Conservation (phyloP, 768 basidiomycete genomes). For the Boletellus ananiceps region DNA sequence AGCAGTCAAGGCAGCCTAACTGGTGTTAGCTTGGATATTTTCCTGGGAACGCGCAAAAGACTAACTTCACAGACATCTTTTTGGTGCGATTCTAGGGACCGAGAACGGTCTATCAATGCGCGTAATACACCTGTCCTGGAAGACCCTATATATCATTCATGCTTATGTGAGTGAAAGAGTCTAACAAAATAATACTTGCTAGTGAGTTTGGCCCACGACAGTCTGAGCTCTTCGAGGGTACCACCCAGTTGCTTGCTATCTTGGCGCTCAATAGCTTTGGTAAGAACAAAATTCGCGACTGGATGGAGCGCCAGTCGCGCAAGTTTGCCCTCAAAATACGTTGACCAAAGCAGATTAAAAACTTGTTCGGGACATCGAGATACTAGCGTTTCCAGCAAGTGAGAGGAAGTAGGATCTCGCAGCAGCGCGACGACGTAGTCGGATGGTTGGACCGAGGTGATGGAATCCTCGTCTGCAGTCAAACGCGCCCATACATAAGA, state of each 20-base stretch:
- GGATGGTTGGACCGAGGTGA: slow-evolving; percentile 45
- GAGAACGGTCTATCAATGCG: slow-evolving; percentile 67
- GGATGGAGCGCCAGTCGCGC: slow-evolving; percentile 76
- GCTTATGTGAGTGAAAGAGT: background rate
- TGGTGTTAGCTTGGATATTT: slow-evolving; percentile 5
- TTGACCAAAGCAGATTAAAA: slow-evolving; percentile 68
- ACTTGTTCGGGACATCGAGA: slow-evolving; percentile 52
- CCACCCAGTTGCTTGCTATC: slow-evolving; percentile 50
- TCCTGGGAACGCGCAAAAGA: background rate
- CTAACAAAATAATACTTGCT: slow-evolving; percentile 44
- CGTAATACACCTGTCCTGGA: slow-evolving; percentile 75
- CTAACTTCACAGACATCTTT: slow-evolving; percentile 55
- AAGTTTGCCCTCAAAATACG: slow-evolving; percentile 75
- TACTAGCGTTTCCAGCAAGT: slow-evolving; percentile 81
- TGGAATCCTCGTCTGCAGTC: slow-evolving; percentile 37
- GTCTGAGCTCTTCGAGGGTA: slow-evolving; percentile 56
- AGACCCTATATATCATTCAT: slow-evolving; percentile 40
- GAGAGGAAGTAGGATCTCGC: slow-evolving; percentile 83
- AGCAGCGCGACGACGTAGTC: slow-evolving; percentile 82
- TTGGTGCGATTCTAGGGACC: slow-evolving; percentile 43
- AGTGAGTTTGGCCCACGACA: slow-evolving; percentile 57
- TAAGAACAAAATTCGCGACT: slow-evolving; percentile 90
- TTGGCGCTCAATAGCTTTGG: slow-evolving; percentile 67
- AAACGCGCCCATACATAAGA: slow-evolving; percentile 1
- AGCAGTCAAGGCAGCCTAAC: slow-evolving; percentile 54